These are phyloP conservation scores for Talaromyces sp. DNA, from an alignment of 2,329 filamentous ascomycete genomes.

Conservation along the genomic window DNA sequence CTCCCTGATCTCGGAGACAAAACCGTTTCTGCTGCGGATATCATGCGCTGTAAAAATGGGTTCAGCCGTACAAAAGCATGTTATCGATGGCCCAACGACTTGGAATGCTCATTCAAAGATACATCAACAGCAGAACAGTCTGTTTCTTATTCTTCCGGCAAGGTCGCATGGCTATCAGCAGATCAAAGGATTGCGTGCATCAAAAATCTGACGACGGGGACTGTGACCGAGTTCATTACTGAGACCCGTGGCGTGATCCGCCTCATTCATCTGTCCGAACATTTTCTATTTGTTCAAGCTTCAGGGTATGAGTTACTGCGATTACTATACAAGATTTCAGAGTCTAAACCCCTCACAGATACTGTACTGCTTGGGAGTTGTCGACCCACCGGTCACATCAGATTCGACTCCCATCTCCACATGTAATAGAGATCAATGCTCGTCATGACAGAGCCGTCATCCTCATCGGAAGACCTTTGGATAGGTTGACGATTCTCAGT, in stretches of 20 bases:
- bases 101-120: background rate
- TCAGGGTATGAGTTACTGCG: background rate
- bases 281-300: slow-evolving; percentile 1
- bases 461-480: background rate
- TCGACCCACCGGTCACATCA: background rate
- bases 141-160: slow-evolving; percentile 9
- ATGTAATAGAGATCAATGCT: slow-evolving; percentile 6
- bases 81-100: background rate
- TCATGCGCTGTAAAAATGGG: background rate
- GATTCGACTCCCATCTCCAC: slow-evolving; percentile 8
- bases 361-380: slow-evolving; percentile 10
- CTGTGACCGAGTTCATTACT: slow-evolving; percentile 3
- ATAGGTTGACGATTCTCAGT: background rate
- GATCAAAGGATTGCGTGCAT: slow-evolving; percentile 4
- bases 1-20: background rate
- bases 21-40: background rate
- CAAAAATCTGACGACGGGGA: background rate
- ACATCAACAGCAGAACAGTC: background rate
- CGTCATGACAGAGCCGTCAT: background rate
- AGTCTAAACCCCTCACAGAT: slow-evolving; percentile 4
- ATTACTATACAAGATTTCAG: background rate
- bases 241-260: slow-evolving; percentile 2
- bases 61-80: background rate
- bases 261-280: background rate
- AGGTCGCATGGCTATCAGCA: slow-evolving; percentile 11